phyloP scores from a whole-genome alignment of 306 rosid genomes.

The Cicer arietinum region DNA sequence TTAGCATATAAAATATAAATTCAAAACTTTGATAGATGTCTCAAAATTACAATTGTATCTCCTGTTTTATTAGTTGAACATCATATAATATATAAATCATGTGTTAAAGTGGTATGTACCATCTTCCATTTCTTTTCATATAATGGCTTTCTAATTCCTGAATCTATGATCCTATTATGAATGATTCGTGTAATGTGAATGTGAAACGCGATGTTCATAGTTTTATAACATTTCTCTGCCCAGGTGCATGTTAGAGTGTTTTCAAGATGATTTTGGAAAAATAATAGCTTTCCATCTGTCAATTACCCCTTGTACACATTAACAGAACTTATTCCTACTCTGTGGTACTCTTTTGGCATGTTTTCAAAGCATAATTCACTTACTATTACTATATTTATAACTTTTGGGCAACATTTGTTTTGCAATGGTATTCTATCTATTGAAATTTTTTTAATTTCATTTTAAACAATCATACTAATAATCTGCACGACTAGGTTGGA shows the following conservation, averaged over 20 bases:
- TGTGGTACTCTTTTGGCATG: background rate
- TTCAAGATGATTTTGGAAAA: slow-evolving; percentile 6
- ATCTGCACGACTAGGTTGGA: slow-evolving; percentile 77
- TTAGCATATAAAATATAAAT: slow-evolving; percentile 14
- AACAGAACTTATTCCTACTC: slow-evolving; percentile 22
- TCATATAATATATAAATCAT: background rate
- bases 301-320: slow-evolving; percentile 1
- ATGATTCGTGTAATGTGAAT: background rate
- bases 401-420: slow-evolving; percentile 22
- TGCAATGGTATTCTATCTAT: slow-evolving; percentile 28
- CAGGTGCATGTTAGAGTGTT: slow-evolving; percentile 12
- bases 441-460: slow-evolving; percentile 4
- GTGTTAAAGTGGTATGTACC: background rate
- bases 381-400: slow-evolving; percentile 20
- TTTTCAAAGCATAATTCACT: slow-evolving; percentile 16
- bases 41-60: slow-evolving; percentile 3
- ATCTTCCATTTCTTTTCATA: background rate
- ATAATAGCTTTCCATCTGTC: background rate
- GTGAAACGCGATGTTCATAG: background rate
- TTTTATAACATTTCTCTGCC: background rate
- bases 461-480: slow-evolving; percentile 45
- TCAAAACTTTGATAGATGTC: slow-evolving; percentile 27
- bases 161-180: background rate
- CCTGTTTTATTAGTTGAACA: background rate
- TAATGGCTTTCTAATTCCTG: background rate